These are phyloP conservation scores for Puccinia hordei DNA, from an alignment of 1,284 basidiomycete species.

Conservation along the genomic window DNA sequence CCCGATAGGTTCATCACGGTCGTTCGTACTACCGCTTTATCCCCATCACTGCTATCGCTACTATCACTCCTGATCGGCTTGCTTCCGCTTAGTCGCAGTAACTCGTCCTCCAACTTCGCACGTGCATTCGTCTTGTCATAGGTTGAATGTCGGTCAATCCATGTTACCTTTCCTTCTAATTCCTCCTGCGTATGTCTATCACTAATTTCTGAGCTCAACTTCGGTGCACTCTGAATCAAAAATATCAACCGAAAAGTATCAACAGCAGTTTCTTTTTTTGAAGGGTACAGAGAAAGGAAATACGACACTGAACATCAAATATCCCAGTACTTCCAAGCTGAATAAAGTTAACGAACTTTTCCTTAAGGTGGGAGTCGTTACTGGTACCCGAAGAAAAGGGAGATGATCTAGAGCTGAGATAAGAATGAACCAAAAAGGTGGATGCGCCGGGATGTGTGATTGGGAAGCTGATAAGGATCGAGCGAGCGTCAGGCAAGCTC, in stretches of 20 bases:
- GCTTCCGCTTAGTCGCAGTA: constrained; percentile 62
- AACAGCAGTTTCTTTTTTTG: background rate
- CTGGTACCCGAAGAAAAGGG: background rate
- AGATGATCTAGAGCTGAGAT: constrained; percentile 51
- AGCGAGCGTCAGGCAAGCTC: constrained; percentile 65
- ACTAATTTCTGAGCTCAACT: background rate
- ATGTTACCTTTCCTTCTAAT: constrained; percentile 53
- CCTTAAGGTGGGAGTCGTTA: no score
- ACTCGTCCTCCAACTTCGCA: constrained; percentile 65
- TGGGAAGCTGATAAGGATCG: constrained; percentile 69
- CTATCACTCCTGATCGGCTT: constrained; percentile 52
- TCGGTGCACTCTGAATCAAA: constrained; percentile 25
- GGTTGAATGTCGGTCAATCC: constrained; percentile 66
- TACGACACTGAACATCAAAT: constrained; percentile 22
- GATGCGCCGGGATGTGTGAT: constrained; percentile 64
- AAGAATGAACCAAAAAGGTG: constrained; percentile 59
- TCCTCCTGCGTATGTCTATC: background rate
- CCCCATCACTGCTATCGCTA: no score
- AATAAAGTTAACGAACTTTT: constrained; percentile 61
- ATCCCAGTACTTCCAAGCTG: constrained; percentile 69
- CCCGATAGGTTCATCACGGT: constrained; percentile 69
- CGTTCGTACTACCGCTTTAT: constrained; percentile 53
- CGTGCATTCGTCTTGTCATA: constrained; percentile 61
- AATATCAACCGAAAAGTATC: constrained; percentile 22
- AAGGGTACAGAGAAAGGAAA: constrained; percentile 46